phyloP scores from a whole-genome alignment of 2,329 filamentous ascomycete genomes.

The Fragosphaeria purpurea region DNA sequence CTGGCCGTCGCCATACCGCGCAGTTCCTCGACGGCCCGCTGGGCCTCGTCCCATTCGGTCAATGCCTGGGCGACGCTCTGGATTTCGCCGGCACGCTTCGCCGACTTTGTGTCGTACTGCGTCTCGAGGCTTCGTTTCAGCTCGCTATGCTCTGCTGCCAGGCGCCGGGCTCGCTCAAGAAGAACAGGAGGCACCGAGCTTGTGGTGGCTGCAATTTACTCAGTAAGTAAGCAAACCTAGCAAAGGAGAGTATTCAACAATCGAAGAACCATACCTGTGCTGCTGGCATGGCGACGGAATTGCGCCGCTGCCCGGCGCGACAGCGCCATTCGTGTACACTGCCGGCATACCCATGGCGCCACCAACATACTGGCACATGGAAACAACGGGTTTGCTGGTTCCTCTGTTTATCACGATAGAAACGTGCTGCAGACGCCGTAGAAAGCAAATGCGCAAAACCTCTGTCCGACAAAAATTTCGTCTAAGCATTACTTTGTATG shows the following conservation, averaged over 20 bases:
- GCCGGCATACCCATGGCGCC: slow-evolving; percentile 43
- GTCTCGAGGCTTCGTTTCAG: slow-evolving; percentile 41
- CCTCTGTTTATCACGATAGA: too few species aligned
- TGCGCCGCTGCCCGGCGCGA: slow-evolving; percentile 19
- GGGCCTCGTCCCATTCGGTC: slow-evolving; percentile 46
- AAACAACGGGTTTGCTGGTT: not conserved
- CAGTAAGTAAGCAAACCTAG: not conserved
- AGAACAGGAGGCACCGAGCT: slow-evolving; percentile 41
- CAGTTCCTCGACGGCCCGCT: slow-evolving; percentile 44
- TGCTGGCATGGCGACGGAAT: slow-evolving; percentile 34
- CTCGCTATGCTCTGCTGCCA: slow-evolving; percentile 47
- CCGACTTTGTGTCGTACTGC: slow-evolving; percentile 46
- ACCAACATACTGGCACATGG: slow-evolving; percentile 22
- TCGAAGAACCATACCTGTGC: slow-evolving; percentile 12
- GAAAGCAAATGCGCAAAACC: too few species aligned
- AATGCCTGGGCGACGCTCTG: slow-evolving; percentile 47
- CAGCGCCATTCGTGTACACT: slow-evolving; percentile 31
- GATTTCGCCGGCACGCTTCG: slow-evolving; percentile 53
- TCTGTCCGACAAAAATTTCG: too few species aligned
- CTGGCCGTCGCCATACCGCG: slow-evolving; percentile 37
- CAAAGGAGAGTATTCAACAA: too few species aligned
- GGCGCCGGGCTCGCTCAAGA: slow-evolving; percentile 47
- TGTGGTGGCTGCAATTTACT: not conserved
- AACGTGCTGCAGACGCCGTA: too few species aligned
- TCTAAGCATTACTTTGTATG: too few species aligned